Base-by-base conservation (phyloP, 2,329 filamentous ascomycete species). In the Microdochium bolleyi region DNA sequence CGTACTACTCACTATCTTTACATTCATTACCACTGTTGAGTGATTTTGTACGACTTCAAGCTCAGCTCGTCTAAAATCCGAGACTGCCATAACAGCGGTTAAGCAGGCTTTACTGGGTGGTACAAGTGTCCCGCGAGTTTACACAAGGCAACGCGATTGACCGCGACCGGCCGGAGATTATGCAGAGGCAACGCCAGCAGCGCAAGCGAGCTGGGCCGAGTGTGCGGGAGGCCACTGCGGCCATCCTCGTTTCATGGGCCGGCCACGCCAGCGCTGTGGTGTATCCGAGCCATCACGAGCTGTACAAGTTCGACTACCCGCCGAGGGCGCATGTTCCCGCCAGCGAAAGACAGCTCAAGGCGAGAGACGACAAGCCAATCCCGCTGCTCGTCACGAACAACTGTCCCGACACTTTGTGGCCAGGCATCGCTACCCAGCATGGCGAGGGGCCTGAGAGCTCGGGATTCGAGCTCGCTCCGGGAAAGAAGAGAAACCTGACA, bases 351-450 rank as follows among this genome's bases (percentile, higher is more conserved):
- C 41, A 13, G 34, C 53, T 54, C 49, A 58, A 60, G 24, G 52
- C 51, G 16, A 24, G 34, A 46, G 54, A 58, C 49, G 61, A 64
- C 16, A 62, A 59, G 24, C 49, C 64, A 11, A 63, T 82, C 38
- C 85, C 86, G 7, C 71, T 94, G 24, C 73, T 82, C 7, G 74
- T 94, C 53, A 85, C 82, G 54, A 95, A 92, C 69, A 76, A 78
- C 53, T 95, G 89, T 62, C 73, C 75, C 10, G 79, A 87, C 21
- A 82, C 79, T 1, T 82, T 94, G 57, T 92, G 87, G 79, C 89
- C 89, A 1, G 89, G 83, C 10, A 81, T 94, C 55, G 78, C 80
- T 14, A 90, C 88, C 0, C 87, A 92, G 62, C 76, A 80, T 49
- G 89, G 89, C 22, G 80, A 78, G 14, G 85, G 84, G 1, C 87